Percentiles rank a stretch among this genome's conserved stretches.
Evolutionary conservation across 371 early-diverging fungal genomes (phyloP).

Genomic region (Mucor velutinosus): DNA sequence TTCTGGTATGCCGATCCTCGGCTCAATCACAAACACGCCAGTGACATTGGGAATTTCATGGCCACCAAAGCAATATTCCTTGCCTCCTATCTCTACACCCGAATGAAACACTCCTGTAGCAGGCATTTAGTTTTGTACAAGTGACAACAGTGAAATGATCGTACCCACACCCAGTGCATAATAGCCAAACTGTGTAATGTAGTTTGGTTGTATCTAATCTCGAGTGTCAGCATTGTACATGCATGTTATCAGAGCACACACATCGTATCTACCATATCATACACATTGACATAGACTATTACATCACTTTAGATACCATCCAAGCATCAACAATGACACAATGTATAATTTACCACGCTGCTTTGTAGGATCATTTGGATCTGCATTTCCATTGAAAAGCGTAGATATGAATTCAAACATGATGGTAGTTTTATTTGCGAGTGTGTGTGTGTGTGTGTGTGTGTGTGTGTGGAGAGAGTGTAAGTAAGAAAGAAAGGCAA

Average conservation of each 20-base stretch:
- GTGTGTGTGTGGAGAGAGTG: not conserved
- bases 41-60: constrained; percentile 50
- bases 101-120: constrained; percentile 60
- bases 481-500: not conserved
- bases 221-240: no score
- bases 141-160: not conserved
- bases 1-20: constrained; percentile 55
- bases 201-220: constrained; percentile 32
- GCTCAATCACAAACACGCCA: constrained; percentile 58
- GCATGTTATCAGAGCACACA: no score
- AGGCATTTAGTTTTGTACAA: not conserved
- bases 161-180: constrained; percentile 53
- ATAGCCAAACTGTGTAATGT: constrained; percentile 53
- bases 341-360: constrained; percentile 6
- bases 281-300: constrained; percentile 19
- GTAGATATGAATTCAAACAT: constrained; percentile 14
- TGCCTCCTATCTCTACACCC: constrained; percentile 52
- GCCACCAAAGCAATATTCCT: constrained; percentile 65
- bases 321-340: not conserved
- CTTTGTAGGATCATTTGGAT: constrained; percentile 5
- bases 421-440: no score
- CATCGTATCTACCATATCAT: not conserved
- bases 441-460: no score
- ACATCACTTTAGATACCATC: not conserved
- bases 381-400: not conserved